Percentiles rank a stretch among this genome's conserved stretches.
These are phyloP conservation scores for Chytriomyces hyalinus DNA, from an alignment of 192 early-diverging fungal genomes.

Conservation along the genomic window DNA sequence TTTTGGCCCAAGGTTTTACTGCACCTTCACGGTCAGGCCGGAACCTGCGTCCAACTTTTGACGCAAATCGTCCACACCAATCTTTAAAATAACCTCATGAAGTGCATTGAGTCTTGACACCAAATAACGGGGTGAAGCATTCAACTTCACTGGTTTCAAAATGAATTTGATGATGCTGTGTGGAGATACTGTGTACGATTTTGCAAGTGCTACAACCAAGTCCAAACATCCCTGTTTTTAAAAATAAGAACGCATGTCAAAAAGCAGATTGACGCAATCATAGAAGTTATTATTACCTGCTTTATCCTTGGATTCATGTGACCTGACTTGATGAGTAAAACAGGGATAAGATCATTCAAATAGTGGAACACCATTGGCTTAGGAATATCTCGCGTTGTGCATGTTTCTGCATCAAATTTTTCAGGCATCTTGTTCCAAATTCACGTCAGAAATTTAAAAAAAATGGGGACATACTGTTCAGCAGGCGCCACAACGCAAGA, in stretches of 20 bases:
- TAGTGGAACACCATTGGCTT: constrained; percentile 47
- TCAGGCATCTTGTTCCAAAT: neutral
- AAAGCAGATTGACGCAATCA: neutral
- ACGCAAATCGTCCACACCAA: constrained; percentile 48
- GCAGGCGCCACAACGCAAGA: constrained; percentile 56
- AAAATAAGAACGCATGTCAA: neutral
- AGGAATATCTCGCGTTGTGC: constrained; percentile 54
- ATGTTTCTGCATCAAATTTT: constrained; percentile 46
- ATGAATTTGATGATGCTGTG: constrained; percentile 60
- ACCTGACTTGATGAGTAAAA: constrained; percentile 56
- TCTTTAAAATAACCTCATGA: constrained; percentile 50
- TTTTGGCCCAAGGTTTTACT: neutral
- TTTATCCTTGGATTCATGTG: constrained; percentile 66
- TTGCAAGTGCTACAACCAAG: constrained; percentile 56
- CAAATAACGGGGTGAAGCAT: constrained; percentile 54
- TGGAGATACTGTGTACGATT: constrained; percentile 53
- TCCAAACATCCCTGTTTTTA: constrained; percentile 42
- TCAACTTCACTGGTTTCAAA: constrained; percentile 52
- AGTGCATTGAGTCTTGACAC: constrained; percentile 62
- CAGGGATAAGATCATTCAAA: constrained; percentile 54
- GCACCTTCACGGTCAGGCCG: constrained; percentile 57
- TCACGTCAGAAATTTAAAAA: neutral
- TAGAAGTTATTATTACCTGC: constrained; percentile 39
- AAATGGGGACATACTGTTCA: constrained; percentile 46
- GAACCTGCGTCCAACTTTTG: constrained; percentile 16